Base-by-base conservation (phyloP, 768 basidiomycete species). In the Boletus sensibilis region DNA sequence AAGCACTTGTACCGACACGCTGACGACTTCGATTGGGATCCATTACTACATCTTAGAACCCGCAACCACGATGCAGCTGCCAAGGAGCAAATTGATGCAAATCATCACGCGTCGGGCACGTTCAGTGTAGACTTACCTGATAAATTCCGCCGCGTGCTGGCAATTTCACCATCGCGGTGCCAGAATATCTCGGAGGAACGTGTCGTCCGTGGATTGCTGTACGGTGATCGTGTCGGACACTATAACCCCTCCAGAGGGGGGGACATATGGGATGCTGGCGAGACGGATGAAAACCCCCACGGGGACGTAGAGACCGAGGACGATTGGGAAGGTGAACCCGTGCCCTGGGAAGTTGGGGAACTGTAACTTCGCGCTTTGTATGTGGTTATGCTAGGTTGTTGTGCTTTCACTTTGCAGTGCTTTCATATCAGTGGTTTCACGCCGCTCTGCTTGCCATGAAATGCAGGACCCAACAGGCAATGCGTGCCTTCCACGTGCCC, bases 271-370 rank as follows among this genome's bases (percentile, higher is more conserved):
- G 85, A 82, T 62, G 82, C 82, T 40, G 90, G 90, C 23, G 90
- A 92, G 69, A 75, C 75, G 48, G 75, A 78, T 61, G 74, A 74
- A 35, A 74, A 71, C 34, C 68, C 69, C 23, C 64, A 62, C 21
- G 67, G 60, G 40, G 82, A 79, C 47, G 76, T 71, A 31, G 84
- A 82, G 64, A 80, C 82, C 41, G 86, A 87, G 60, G 75, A 74
- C 45, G 75, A 75, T 59, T 92, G 90, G 90, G 90, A 91, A 71
- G 84, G 87, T 35, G 90, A 91, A 70, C 86, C 87, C 37, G 79
- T 91, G 35, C 86, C 90, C 57, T 92, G 90, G 90, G 88, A 88
- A 71, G 78, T 83, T 10, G 90, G 84, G 50, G 90, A 90, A 64
- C 64, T 92, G 71, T 91, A 79, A 72, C 55, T 51, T 57, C 39